These are phyloP conservation scores for Cladosporium sp. DNA, from an alignment of 2,329 filamentous ascomycete species.

Conservation along the genomic window DNA sequence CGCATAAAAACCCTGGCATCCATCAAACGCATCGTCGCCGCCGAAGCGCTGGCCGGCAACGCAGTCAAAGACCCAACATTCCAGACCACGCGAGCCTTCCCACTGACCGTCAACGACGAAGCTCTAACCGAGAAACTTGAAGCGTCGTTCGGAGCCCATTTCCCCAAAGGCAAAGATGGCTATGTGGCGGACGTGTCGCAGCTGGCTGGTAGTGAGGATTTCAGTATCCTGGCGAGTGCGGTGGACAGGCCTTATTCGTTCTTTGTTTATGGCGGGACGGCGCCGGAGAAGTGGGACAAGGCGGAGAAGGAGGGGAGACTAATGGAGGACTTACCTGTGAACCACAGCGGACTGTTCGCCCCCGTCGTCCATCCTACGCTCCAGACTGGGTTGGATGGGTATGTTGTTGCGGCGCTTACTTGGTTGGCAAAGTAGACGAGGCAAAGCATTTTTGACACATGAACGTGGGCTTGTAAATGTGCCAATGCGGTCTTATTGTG, in stretches of 20 bases:
- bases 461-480: too few species aligned
- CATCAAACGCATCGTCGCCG: constrained; percentile 51
- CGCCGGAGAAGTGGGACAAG: constrained; percentile 48
- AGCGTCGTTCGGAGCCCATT: constrained; percentile 44
- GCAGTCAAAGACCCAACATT: constrained; percentile 43
- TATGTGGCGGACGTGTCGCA: constrained; percentile 40
- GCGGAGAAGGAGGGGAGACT: constrained; percentile 42
- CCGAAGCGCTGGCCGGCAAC: constrained; percentile 51
- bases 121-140: constrained; percentile 40
- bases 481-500: not conserved
- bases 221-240: constrained; percentile 51
- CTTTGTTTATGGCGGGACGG: constrained; percentile 54
- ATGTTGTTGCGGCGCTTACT: constrained; percentile 33
- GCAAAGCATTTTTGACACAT: too few species aligned
- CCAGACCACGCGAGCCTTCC: constrained; percentile 39
- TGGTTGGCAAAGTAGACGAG: constrained; percentile 25
- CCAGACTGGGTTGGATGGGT: constrained; percentile 42
- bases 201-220: constrained; percentile 54
- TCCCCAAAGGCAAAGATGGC: constrained; percentile 31
- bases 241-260: constrained; percentile 50
- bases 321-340: constrained; percentile 51
- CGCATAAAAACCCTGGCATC: constrained; percentile 45
- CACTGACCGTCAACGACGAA: constrained; percentile 51
- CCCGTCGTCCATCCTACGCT: constrained; percentile 58
- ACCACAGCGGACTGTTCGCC: constrained; percentile 58